phyloP scores from a whole-genome alignment of 192 early-diverging fungal genomes.

The Linnemannia zychae region DNA sequence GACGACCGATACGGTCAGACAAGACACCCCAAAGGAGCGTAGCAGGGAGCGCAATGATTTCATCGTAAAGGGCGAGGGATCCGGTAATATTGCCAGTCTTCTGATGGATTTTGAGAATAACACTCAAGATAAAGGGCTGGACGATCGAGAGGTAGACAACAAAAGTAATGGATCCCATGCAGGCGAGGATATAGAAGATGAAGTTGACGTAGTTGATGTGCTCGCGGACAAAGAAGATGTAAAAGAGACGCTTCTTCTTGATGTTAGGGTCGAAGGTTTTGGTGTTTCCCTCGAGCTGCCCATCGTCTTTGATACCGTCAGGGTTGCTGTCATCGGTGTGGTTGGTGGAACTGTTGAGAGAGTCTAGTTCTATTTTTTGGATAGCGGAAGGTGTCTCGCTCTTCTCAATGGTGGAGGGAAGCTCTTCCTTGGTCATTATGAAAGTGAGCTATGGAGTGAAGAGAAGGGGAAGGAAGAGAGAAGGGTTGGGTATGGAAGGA shows the following conservation, averaged over 20 bases:
- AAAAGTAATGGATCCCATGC: constrained; percentile 30
- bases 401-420: background rate
- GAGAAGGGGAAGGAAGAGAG: background rate
- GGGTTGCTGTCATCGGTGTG: background rate
- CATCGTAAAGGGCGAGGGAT: constrained; percentile 72
- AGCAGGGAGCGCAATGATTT: constrained; percentile 68
- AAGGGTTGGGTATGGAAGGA: background rate
- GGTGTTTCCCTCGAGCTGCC: background rate
- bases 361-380: too few relatives aligned
- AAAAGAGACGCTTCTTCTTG: constrained; percentile 23
- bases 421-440: background rate
- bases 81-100: constrained; percentile 63
- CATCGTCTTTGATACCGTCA: background rate
- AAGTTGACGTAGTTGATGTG: constrained; percentile 45
- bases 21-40: constrained; percentile 72
- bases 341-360: background rate
- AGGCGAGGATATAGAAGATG: constrained; percentile 32
- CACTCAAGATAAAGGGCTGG: constrained; percentile 57
- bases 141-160: constrained; percentile 55
- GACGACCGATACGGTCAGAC: constrained; percentile 71
- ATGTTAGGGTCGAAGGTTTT: background rate
- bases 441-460: background rate
- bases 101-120: constrained; percentile 29
- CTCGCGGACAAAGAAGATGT: constrained; percentile 48
- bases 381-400: background rate